Evolutionary conservation across 2,329 filamentous ascomycete genomes (phyloP).

Genomic region (Pseudocercospora cruenta): DNA sequence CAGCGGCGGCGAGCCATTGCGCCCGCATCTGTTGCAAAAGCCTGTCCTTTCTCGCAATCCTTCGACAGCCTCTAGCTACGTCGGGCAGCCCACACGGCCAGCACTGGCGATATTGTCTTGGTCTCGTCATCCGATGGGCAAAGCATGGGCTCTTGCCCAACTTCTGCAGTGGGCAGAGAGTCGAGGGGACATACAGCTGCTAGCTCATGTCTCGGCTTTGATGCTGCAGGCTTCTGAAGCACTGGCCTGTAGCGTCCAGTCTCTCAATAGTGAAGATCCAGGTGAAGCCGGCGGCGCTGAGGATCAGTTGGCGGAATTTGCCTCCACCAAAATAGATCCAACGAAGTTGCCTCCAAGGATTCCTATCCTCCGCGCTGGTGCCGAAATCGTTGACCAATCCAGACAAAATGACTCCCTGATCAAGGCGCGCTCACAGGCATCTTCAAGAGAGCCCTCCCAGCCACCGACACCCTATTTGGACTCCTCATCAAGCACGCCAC

Average conservation of each 20-base stretch:
- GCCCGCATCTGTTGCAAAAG: neutral
- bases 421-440: slow-evolving; percentile 28
- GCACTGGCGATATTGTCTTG: neutral
- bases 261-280: neutral
- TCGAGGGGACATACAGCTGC: slow-evolving; percentile 66
- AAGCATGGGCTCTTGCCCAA: slow-evolving; percentile 59
- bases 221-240: slow-evolving; percentile 51
- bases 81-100: neutral
- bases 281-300: neutral
- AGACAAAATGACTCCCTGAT: slow-evolving; percentile 20
- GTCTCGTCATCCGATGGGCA: slow-evolving; percentile 57
- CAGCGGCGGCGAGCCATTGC: neutral
- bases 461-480: slow-evolving; percentile 37
- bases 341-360: slow-evolving; percentile 8
- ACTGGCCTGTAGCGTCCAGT: neutral
- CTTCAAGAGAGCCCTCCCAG: slow-evolving; percentile 34
- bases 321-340: neutral
- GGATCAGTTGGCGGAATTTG: neutral
- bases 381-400: slow-evolving; percentile 17
- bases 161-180: slow-evolving; percentile 64
- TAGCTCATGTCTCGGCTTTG: slow-evolving; percentile 67
- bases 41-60: slow-evolving; percentile 17
- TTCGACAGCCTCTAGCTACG: slow-evolving; percentile 12
- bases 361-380: slow-evolving; percentile 23
- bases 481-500: slow-evolving; percentile 36